Conservation (phyloP, 2,329 filamentous ascomycete genomes). For the Alternaria angustiovoidea region DNA sequence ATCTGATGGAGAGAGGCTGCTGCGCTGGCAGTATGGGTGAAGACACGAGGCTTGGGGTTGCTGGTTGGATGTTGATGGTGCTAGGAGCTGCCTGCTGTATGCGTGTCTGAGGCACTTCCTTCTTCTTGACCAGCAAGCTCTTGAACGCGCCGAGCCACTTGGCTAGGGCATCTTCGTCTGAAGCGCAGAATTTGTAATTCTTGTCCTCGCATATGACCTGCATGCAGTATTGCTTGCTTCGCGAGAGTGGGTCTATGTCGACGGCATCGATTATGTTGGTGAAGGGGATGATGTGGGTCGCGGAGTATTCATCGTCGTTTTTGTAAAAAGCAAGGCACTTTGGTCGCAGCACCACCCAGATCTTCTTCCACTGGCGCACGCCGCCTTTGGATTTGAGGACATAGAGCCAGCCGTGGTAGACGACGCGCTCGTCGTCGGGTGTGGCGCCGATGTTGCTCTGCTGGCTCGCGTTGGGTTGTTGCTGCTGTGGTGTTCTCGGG, state of each 20-base stretch:
- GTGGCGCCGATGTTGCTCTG: conserved; percentile 60
- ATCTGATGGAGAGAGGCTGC: conserved; percentile 17
- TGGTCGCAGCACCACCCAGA: conserved; percentile 90
- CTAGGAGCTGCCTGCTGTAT: conserved; percentile 21
- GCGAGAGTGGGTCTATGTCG: conserved; percentile 87
- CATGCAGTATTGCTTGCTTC: conserved; percentile 84
- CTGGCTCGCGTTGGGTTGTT: conserved; percentile 68
- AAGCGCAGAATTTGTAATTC: conserved; percentile 63
- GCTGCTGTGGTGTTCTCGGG: conserved; percentile 26
- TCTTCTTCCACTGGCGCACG: conserved; percentile 90
- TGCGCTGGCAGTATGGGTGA: conserved; percentile 13
- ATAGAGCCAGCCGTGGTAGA: conserved; percentile 91
- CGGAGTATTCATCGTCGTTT: conserved; percentile 87
- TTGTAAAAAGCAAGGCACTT: conserved; percentile 91
- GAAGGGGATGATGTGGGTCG: conserved; percentile 81
- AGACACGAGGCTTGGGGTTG: conserved; percentile 8
- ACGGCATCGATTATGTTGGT: conserved; percentile 85
- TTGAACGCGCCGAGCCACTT: conserved; percentile 91
- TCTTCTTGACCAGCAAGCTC: conserved; percentile 77
- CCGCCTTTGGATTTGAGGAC: conserved; percentile 83
- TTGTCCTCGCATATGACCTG: conserved; percentile 94
- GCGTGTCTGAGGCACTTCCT: conserved; percentile 56
- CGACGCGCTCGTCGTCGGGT: conserved; percentile 80
- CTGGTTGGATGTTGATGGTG: conserved; percentile 22
- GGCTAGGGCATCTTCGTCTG: conserved; percentile 81